Conservation (phyloP, 768 basidiomycete species). For the Phaffia australis region DNA sequence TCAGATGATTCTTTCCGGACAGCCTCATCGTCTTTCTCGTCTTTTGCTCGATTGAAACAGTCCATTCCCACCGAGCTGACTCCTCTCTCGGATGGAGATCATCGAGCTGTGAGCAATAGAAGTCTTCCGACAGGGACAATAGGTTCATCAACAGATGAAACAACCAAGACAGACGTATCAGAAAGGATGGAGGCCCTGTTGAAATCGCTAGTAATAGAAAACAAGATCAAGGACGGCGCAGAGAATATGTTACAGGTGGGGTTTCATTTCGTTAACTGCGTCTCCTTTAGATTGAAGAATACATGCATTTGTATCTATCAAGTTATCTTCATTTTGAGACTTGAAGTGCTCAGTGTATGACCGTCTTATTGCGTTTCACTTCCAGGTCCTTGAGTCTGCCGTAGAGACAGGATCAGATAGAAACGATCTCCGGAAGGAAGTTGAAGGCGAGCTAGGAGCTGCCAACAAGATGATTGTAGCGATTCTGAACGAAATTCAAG, state of each 20-base stretch:
- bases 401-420: slow-evolving; percentile 23
- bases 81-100: background rate
- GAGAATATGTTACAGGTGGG: slow-evolving; percentile 72
- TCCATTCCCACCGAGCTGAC: background rate
- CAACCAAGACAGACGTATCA: background rate
- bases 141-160: background rate
- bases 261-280: too few species aligned
- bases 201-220: slow-evolving; percentile 57
- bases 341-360: too few species aligned
- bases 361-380: background rate
- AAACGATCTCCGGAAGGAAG: slow-evolving; percentile 48
- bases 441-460: slow-evolving; percentile 64
- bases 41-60: background rate
- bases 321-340: too few species aligned
- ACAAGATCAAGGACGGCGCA: slow-evolving; percentile 70
- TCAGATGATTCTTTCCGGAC: slow-evolving; percentile 13
- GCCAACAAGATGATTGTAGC: slow-evolving; percentile 61
- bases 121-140: background rate
- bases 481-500: slow-evolving; percentile 52
- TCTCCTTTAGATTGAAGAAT: slow-evolving; percentile 27
- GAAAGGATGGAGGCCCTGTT: slow-evolving; percentile 57
- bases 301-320: slow-evolving; percentile 10
- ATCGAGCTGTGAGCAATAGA: background rate
- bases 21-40: background rate
- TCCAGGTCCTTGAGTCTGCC: slow-evolving; percentile 33